Base-by-base conservation (phyloP, 352 stramenopile species). In the Halophytophthora polymorphica region DNA sequence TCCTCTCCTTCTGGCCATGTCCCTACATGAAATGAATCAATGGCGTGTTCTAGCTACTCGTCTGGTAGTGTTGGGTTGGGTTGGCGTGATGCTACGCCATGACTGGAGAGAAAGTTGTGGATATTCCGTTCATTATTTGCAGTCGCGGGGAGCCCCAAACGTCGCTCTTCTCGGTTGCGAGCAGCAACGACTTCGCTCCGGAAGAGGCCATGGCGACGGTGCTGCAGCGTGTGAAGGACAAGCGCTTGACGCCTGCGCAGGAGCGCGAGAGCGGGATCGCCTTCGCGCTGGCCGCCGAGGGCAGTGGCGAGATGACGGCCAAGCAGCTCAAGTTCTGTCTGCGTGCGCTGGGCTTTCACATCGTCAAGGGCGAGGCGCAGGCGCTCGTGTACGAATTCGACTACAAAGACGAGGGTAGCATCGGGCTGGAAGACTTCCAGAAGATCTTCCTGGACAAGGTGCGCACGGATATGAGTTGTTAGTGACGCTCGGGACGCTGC, bases 341-440 rank as follows among this genome's bases (percentile, higher is more conserved):
- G 21, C 46, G 47, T 23, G 66, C 66, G 25, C 37, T 79, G 19
- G 63, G 56, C 6, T 74, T 74, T 37, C 38, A 15, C 12, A 19
- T 68, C 5, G 37, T 43, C 0, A 61, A 57, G 18, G 42, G 28
- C 2, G 69, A 79, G 33, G 63, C 59, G 6, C 33, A 50, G 18
- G 38, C 53, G 18, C 62, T 79, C 14, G 64, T 77, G 19, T 77
- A 79, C 49, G 66, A 76, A 49, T 74, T 79, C 36, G 69, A 79
- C 59, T 79, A 69, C 45, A 57, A 61, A n/a, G 54, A 53, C 42
- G 53, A 66, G 0, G 46, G 45, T 17, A 63, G 53, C 17, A 61
- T 79, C 39, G 53, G 39, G 1, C 52, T 77, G 23, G 51, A 37
- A 3, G 69, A 79, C 44, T 79, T 79, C 45, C 58, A 76, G 18